These are phyloP conservation scores for Nephelium lappaceum DNA, from an alignment of 345 rosid species.

Conservation along the genomic window DNA sequence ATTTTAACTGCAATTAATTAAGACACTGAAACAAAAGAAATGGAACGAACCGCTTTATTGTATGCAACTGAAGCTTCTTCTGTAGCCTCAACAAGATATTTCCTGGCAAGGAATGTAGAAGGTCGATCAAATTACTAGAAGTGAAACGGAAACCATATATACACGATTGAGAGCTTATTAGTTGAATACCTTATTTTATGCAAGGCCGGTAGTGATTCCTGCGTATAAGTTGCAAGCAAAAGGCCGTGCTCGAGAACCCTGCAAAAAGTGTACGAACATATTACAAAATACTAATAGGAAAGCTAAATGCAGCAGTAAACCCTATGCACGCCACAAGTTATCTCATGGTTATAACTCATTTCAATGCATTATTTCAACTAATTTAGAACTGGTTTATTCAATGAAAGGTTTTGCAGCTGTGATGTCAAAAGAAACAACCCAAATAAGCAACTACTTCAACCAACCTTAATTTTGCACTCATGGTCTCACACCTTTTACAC, in stretches of 20 bases:
- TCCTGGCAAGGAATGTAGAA: conserved; percentile 48
- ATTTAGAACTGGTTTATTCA: not conserved
- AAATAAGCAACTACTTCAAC: conserved; percentile 22
- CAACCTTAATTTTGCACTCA: conserved; percentile 93
- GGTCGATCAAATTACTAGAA: not conserved
- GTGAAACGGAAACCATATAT: not conserved
- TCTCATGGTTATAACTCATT: not conserved
- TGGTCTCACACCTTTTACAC: conserved; percentile 94
- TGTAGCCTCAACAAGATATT: conserved; percentile 87
- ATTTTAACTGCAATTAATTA: not conserved
- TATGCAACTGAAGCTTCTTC: conserved; percentile 96
- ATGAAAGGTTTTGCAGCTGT: not conserved
- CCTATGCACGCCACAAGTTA: not conserved
- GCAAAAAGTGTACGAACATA: conserved; percentile 15
- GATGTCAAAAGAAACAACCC: not conserved
- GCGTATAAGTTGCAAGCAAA: conserved; percentile 84
- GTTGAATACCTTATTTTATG: conserved; percentile 77
- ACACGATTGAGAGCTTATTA: not conserved
- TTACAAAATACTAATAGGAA: not conserved
- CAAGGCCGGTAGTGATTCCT: conserved; percentile 87
- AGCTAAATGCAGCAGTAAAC: not conserved
- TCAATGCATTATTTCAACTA: not conserved
- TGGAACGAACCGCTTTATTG: conserved; percentile 84
- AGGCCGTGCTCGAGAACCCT: conserved; percentile 91
- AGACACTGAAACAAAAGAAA: not conserved